These are phyloP conservation scores for Macroventuria anomochaeta DNA, from an alignment of 2,329 filamentous ascomycete genomes.

Conservation along the genomic window DNA sequence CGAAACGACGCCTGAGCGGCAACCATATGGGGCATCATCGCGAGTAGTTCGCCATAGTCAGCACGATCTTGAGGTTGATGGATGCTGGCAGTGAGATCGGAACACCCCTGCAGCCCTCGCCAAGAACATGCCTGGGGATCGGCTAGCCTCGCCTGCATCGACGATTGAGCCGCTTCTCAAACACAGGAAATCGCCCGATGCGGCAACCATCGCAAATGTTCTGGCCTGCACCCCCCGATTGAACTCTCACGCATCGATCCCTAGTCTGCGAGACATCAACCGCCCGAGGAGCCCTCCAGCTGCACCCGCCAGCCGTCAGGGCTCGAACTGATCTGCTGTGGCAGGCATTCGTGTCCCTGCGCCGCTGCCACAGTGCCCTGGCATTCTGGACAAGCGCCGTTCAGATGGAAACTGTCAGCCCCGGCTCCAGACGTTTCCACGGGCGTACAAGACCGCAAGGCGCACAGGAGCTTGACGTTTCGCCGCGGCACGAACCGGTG, in stretches of 20 bases:
- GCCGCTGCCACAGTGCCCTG: neutral
- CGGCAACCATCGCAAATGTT: neutral
- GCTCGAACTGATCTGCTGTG: neutral
- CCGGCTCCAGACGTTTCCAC: neutral
- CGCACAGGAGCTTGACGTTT: neutral
- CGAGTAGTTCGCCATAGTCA: neutral
- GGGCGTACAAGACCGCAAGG: neutral
- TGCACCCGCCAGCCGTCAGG: neutral
- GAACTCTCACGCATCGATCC: neutral
- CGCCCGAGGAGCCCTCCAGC: neutral
- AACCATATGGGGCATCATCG: neutral
- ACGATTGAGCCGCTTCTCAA: conserved; percentile 4
- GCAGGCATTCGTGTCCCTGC: neutral
- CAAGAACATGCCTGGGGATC: neutral
- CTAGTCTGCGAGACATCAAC: neutral
- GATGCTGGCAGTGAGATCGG: conserved; percentile 4
- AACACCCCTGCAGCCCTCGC: conserved; percentile 6
- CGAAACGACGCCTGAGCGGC: conserved; percentile 4
- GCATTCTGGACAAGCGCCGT: no score
- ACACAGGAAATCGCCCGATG: neutral
- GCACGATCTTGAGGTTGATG: conserved; percentile 17
- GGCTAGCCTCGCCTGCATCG: conserved; percentile 2
- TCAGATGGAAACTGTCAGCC: neutral
- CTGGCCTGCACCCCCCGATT: neutral
- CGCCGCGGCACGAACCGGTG: conserved; percentile 20